Percentiles rank a stretch among this genome's conserved stretches.
phyloP scores from a whole-genome alignment of 768 basidiomycete species.

The Neoboletus brunneissimus region DNA sequence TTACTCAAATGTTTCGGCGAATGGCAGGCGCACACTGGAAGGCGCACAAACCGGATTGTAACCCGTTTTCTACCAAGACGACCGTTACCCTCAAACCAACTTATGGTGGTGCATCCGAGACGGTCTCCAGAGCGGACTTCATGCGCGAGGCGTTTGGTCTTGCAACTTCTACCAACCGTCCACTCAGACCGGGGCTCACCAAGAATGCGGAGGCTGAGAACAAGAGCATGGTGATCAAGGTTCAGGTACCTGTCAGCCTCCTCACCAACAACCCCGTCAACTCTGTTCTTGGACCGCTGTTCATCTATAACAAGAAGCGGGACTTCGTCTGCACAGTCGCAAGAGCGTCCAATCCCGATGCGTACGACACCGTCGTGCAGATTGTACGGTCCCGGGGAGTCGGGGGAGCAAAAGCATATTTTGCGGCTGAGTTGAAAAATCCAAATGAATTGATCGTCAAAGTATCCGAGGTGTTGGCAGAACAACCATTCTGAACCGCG shows the following conservation, averaged over 20 bases:
- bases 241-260: slow-evolving; percentile 43
- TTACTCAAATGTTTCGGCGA: background rate
- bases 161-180: slow-evolving; percentile 19
- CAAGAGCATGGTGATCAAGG: slow-evolving; percentile 51
- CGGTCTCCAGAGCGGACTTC: slow-evolving; percentile 30
- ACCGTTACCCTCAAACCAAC: slow-evolving; percentile 47
- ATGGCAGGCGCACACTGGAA: slow-evolving; percentile 46
- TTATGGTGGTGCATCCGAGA: slow-evolving; percentile 28
- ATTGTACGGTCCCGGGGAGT: slow-evolving; percentile 43
- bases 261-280: background rate
- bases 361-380: slow-evolving; percentile 42
- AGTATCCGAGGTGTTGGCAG: slow-evolving; percentile 49
- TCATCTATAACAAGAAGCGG: slow-evolving; percentile 53
- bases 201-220: slow-evolving; percentile 25
- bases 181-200: slow-evolving; percentile 17
- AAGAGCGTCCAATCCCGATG: slow-evolving; percentile 31
- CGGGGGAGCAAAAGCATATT: slow-evolving; percentile 49
- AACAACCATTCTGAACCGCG: slow-evolving; percentile 47
- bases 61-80: slow-evolving; percentile 41
- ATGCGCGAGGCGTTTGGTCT: slow-evolving; percentile 31
- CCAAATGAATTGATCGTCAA: slow-evolving; percentile 50
- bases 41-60: slow-evolving; percentile 46
- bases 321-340: slow-evolving; percentile 48
- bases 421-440: slow-evolving; percentile 48
- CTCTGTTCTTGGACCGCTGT: slow-evolving; percentile 26